Conservation (phyloP, 345 rosid genomes). For the Populus deltoides region DNA sequence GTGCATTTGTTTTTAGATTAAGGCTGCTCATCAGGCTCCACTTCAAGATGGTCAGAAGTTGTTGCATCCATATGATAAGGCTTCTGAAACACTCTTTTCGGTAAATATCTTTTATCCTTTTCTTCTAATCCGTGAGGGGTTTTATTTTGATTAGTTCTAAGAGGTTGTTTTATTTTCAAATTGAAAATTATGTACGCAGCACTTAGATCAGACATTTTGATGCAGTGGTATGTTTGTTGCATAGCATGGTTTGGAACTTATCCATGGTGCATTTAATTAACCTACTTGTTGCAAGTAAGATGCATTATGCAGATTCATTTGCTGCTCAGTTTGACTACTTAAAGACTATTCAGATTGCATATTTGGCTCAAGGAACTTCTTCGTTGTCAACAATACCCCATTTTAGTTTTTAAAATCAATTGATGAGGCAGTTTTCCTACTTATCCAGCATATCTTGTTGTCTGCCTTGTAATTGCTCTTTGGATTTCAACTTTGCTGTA, state of each 20-base stretch:
- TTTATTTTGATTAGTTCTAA: constrained; percentile 2
- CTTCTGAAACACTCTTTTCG: constrained; percentile 79
- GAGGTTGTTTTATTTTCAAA: not conserved
- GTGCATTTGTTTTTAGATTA: constrained; percentile 38
- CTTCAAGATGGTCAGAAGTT: constrained; percentile 61
- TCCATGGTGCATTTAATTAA: not conserved
- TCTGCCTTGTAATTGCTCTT: not conserved
- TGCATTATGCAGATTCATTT: not conserved
- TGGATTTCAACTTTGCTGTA: not conserved
- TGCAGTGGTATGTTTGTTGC: not conserved
- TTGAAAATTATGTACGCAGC: not conserved
- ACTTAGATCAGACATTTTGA: not conserved
- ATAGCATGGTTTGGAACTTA: not conserved
- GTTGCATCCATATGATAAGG: constrained; percentile 78
- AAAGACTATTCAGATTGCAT: not conserved
- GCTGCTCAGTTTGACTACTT: not conserved
- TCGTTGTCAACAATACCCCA: not conserved
- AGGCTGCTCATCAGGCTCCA: constrained; percentile 36
- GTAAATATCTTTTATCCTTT: constrained; percentile 39
- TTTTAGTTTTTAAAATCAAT: not conserved
- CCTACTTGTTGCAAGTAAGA: not conserved
- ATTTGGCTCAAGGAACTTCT: not conserved
- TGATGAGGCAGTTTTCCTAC: not conserved
- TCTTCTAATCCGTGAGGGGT: not conserved
- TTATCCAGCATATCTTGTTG: not conserved